These are phyloP conservation scores for Phytopythium delawarense DNA, from an alignment of 352 stramenopile genomes.

Conservation along the genomic window DNA sequence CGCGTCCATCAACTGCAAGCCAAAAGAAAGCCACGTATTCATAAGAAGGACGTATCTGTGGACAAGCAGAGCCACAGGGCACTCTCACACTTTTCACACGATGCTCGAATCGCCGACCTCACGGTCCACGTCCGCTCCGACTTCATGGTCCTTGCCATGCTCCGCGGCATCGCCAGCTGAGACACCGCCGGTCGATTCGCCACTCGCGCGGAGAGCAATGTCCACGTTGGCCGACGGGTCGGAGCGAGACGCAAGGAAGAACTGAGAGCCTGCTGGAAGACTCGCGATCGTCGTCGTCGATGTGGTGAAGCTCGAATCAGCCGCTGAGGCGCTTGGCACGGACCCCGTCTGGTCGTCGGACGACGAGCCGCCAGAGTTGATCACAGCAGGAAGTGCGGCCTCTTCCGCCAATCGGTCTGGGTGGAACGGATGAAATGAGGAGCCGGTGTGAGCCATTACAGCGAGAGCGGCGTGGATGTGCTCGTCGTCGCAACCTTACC, in stretches of 20 bases:
- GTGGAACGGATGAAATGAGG: not conserved
- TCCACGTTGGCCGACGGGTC: conserved; percentile 8
- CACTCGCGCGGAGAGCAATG: not conserved
- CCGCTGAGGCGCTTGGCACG: conserved; percentile 2
- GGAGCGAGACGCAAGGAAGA: conserved; percentile 25
- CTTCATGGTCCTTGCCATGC: conserved; percentile 4
- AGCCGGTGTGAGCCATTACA: not conserved
- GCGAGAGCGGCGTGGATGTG: not conserved
- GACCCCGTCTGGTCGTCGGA: conserved; percentile 17
- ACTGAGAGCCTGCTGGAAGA: conserved; percentile 23
- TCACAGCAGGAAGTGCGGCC: conserved; percentile 14
- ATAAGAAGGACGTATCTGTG: not conserved
- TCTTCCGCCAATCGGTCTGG: conserved; percentile 35
- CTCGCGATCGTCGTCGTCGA: conserved; percentile 14
- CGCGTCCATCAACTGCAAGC: not conserved
- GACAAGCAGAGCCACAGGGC: not conserved
- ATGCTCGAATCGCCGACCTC: not conserved
- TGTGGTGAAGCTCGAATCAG: conserved; percentile 12
- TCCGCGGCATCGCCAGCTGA: not conserved
- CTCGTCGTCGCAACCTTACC: conserved; percentile 21
- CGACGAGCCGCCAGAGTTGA: conserved; percentile 14
- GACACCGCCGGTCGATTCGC: not conserved
- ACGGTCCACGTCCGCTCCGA: not conserved
- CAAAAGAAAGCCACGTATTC: not conserved
- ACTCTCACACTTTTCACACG: not conserved